These are phyloP conservation scores for Phytopythium delawarense DNA, from an alignment of 352 stramenopile species.

Conservation along the genomic window DNA sequence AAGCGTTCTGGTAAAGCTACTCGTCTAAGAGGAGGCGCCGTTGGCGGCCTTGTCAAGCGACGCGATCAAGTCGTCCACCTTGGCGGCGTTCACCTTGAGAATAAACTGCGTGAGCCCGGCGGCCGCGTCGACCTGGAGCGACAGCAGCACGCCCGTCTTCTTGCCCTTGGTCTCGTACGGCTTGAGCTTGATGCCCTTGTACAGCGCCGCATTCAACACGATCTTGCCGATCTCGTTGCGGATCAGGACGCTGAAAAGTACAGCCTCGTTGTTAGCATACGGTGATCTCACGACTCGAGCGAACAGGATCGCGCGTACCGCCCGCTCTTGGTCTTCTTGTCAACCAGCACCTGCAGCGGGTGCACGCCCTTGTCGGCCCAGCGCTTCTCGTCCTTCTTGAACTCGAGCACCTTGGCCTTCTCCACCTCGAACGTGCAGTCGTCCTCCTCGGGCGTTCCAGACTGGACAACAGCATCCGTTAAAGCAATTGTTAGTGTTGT, in stretches of 20 bases:
- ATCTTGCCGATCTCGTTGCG: slow-evolving; percentile 87
- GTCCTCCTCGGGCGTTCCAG: slow-evolving; percentile 64
- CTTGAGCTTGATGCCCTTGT: slow-evolving; percentile 70
- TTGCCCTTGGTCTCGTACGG: slow-evolving; percentile 73
- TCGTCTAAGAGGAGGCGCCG: slow-evolving; percentile 4
- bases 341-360: slow-evolving; percentile 73
- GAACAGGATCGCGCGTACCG: slow-evolving; percentile 21
- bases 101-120: slow-evolving; percentile 57
- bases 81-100: slow-evolving; percentile 26
- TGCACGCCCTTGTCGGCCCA: slow-evolving; percentile 86
- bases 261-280: background rate
- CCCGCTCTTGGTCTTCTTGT: slow-evolving; percentile 65
- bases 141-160: slow-evolving; percentile 62
- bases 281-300: background rate
- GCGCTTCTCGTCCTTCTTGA: slow-evolving; percentile 85
- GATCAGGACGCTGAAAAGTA: slow-evolving; percentile 53
- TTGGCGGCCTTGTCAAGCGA: slow-evolving; percentile 11
- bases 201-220: slow-evolving; percentile 77
- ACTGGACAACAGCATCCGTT: slow-evolving; percentile 19
- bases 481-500: background rate
- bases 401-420: slow-evolving; percentile 80
- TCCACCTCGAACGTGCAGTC: slow-evolving; percentile 70
- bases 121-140: slow-evolving; percentile 52
- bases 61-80: slow-evolving; percentile 8
- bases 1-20: background rate